Base-by-base conservation (phyloP, 768 basidiomycete species). In the Tricholoma sp. region DNA sequence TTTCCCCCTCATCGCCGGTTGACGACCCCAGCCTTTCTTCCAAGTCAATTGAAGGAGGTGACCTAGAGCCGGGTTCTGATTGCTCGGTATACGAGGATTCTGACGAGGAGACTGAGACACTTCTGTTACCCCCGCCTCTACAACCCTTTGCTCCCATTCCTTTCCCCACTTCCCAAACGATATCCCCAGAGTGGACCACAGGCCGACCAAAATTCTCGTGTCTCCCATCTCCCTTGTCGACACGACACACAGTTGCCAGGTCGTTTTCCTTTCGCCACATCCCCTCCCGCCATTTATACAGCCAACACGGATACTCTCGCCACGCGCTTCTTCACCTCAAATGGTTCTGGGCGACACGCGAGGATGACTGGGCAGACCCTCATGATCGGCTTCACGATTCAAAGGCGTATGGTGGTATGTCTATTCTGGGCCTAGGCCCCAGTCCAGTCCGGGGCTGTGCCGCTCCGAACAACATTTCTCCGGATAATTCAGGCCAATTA, bases 291-390 rank as follows among this genome's bases (percentile, higher is more conserved):
- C 79, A 79, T 59, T 64, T 69, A 31, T 83, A 82, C 60, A 64
- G 66, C 5, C 76, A 89, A 59, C 86, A 81, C 63, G 87, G 87
- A 1, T 76, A 83, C 60, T 88, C 86, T 11, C 79, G 80, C 16
- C 80, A 78, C 57, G 81, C 83, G 1, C 76, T 89, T 34, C 70
- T 75, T 12, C 79, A 86, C 62, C 68, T 81, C 61, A 88, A 86
- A 64, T 80, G 71, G 67, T 78, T 89, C 61, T 89, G 87, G 87
- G 71, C 73, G 35, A 65, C 74, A 5, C 81, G 84, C 18, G 77
- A 81, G 56, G 81, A 80, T 50, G 75, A 78, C 52, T 83, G 79
- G 79, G 68, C 71, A 22, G 76, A 72, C 39, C 74, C 74, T 64
- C 64, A 66, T 43, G 61, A 63, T 11, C 61, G 58, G 39, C 29